Conservation (phyloP, 768 basidiomycete species). For the Boletus pseudo-olivaceus region DNA sequence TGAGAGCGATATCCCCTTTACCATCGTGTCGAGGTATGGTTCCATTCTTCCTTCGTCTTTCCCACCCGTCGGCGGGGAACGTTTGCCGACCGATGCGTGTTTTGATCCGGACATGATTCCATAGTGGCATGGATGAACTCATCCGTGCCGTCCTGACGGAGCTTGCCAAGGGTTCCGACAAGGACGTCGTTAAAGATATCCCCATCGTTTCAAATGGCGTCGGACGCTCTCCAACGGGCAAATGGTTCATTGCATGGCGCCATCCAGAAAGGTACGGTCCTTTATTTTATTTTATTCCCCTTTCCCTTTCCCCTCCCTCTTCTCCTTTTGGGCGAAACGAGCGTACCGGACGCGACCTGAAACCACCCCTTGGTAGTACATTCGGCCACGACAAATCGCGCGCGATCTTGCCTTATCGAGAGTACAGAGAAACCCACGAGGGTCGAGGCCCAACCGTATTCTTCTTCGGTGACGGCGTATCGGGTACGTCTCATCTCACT, state of each 20-base stretch:
- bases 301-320: neutral
- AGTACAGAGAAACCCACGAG: slow-evolving; percentile 34
- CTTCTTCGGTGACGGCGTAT: slow-evolving; percentile 98
- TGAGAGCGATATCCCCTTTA: slow-evolving; percentile 73
- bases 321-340: neutral
- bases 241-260: slow-evolving; percentile 81
- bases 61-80: slow-evolving; percentile 9
- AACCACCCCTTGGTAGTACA: slow-evolving; percentile 36
- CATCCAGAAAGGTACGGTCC: slow-evolving; percentile 77
- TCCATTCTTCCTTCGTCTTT: neutral
- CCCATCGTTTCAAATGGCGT: slow-evolving; percentile 95
- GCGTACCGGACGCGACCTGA: neutral
- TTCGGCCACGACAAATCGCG: slow-evolving; percentile 97
- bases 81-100: neutral
- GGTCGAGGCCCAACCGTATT: slow-evolving; percentile 65
- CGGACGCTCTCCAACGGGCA: slow-evolving; percentile 51
- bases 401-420: slow-evolving; percentile 83
- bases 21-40: slow-evolving; percentile 85
- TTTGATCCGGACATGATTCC: slow-evolving; percentile 3
- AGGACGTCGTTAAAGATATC: slow-evolving; percentile 68
- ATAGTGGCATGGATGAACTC: slow-evolving; percentile 88
- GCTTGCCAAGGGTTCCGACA: slow-evolving; percentile 53
- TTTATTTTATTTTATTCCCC: neutral
- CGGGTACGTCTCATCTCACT: slow-evolving; percentile 50
- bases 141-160: slow-evolving; percentile 85